Conservation (phyloP, 257 asterid genomes). For the Buddleja alternifolia region DNA sequence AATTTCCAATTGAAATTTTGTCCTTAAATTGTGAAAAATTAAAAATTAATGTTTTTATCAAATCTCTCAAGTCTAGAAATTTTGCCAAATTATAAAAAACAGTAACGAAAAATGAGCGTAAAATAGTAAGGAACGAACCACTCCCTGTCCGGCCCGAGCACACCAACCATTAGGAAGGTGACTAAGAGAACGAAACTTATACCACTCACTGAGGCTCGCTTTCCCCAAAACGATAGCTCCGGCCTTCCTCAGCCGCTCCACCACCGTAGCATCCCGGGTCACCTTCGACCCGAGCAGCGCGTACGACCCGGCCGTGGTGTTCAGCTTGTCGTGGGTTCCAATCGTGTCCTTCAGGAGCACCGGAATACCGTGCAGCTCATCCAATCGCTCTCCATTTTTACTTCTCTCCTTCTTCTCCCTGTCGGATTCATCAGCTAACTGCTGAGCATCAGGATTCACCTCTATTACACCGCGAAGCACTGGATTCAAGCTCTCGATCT, state of each 20-base stretch:
- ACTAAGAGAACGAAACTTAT: constrained; percentile 43
- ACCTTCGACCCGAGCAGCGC: constrained; percentile 68
- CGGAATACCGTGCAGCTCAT: constrained; percentile 62
- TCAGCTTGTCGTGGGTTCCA: constrained; percentile 57
- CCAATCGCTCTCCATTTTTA: not conserved
- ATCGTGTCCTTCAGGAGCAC: constrained; percentile 74
- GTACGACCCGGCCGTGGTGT: constrained; percentile 71
- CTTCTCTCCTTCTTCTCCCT: constrained; percentile 30
- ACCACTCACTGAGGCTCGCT: constrained; percentile 72
- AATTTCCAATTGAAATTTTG: too few species aligned
- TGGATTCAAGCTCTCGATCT: constrained; percentile 56
- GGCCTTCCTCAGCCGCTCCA: constrained; percentile 56
- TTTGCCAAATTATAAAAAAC: too few species aligned
- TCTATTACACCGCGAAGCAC: constrained; percentile 60
- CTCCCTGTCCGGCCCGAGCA: constrained; percentile 66
- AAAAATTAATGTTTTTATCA: too few species aligned
- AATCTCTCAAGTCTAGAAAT: too few species aligned
- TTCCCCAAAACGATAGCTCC: constrained; percentile 77
- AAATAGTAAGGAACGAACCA: constrained; percentile 45
- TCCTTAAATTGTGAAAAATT: too few species aligned
- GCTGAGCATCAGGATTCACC: constrained; percentile 61
- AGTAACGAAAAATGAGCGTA: too few species aligned
- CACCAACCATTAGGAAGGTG: constrained; percentile 69
- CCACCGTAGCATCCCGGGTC: constrained; percentile 63
- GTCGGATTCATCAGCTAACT: constrained; percentile 56